Conservation (phyloP, 805 yeast species). For the Hanseniaspora vineae region DNA sequence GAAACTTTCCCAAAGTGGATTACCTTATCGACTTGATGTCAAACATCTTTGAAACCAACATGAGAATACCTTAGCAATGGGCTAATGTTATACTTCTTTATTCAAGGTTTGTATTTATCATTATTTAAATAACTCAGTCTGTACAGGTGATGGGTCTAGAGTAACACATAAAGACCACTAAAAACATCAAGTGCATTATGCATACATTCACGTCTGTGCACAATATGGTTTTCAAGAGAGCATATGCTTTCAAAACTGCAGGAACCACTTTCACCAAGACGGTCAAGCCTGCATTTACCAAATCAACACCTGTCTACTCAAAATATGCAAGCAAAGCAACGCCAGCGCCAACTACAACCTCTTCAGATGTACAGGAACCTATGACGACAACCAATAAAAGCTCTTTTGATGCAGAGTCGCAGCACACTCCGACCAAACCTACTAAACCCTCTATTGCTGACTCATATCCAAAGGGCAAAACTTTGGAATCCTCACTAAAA, state of each 20-base stretch:
- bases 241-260: not conserved
- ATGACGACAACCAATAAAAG: not conserved
- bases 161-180: too few species aligned
- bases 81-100: too few species aligned
- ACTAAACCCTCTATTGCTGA: not conserved
- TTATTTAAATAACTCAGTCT: too few species aligned
- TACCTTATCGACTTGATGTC: too few species aligned
- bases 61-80: too few species aligned
- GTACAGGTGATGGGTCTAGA: too few species aligned
- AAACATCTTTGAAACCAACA: too few species aligned
- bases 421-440: not conserved
- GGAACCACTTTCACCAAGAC: not conserved
- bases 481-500: not conserved
- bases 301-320: not conserved
- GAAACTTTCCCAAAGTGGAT: too few species aligned
- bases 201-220: too few species aligned
- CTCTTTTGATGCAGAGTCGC: not conserved
- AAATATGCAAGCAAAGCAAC: not conserved
- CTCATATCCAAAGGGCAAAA: not conserved
- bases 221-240: not conserved
- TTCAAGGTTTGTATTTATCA: too few species aligned
- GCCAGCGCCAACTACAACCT: not conserved
- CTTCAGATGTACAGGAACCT: not conserved
- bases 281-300: not conserved
- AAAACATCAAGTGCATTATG: too few species aligned